Conservation (phyloP, 2,329 filamentous ascomycete species). For the Karstenula rhodostoma region DNA sequence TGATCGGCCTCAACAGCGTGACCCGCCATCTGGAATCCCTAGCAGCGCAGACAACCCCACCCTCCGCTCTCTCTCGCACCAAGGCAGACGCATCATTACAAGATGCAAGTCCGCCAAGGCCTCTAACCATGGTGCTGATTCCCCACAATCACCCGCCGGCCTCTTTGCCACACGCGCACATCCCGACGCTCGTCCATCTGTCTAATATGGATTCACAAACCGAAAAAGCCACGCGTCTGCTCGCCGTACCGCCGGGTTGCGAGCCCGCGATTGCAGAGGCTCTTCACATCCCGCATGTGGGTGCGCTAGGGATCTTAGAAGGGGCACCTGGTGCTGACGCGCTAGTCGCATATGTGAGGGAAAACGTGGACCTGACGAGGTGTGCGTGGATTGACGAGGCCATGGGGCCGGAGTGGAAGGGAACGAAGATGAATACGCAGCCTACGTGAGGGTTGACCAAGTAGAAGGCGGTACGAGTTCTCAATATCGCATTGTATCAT, state of each 20-base stretch:
- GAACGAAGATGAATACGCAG: constrained; percentile 53
- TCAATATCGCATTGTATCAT: not conserved
- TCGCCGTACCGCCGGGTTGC: constrained; percentile 68
- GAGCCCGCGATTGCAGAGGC: constrained; percentile 65
- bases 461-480: not conserved
- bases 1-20: constrained; percentile 71
- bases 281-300: constrained; percentile 70
- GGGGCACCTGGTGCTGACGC: constrained; percentile 65
- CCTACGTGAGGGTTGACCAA: not conserved
- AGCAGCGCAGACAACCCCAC: constrained; percentile 37
- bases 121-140: constrained; percentile 40
- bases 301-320: constrained; percentile 67
- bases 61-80: constrained; percentile 14
- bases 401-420: constrained; percentile 50
- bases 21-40: constrained; percentile 65
- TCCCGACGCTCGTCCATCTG: constrained; percentile 44
- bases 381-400: constrained; percentile 65
- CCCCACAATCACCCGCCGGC: constrained; percentile 43
- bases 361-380: constrained; percentile 61
- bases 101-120: not conserved
- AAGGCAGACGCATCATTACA: not conserved
- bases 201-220: constrained; percentile 21
- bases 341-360: constrained; percentile 64
- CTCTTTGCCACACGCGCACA: constrained; percentile 44
- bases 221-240: constrained; percentile 53